Conservation (phyloP, 495 filamentous ascomycete species). For the Penicillium antarcticum region DNA sequence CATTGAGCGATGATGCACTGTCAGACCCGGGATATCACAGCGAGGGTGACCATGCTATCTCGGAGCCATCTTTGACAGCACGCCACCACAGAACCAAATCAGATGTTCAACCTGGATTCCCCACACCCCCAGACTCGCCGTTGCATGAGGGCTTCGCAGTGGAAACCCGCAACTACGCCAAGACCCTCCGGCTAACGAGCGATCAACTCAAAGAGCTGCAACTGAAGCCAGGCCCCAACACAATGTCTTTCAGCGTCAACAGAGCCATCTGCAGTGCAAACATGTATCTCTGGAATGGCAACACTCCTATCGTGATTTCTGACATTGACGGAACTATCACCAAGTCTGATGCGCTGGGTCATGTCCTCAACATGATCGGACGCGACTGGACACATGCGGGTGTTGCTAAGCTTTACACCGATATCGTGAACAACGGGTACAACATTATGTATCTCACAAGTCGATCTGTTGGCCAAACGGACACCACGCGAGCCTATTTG, state of each 20-base stretch:
- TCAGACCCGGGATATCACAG: conserved; percentile 96
- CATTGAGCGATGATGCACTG: conserved; percentile 71
- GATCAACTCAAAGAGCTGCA: conserved; percentile 88
- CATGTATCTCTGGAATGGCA: conserved; percentile 91
- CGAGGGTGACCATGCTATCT: conserved; percentile 57
- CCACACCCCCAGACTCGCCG: conserved; percentile 77
- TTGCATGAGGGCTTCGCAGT: conserved; percentile 49
- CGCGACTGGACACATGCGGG: conserved; percentile 97
- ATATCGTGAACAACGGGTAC: conserved; percentile 95
- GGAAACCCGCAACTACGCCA: conserved; percentile 86
- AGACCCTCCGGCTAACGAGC: conserved; percentile 93
- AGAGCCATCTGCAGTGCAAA: conserved; percentile 83
- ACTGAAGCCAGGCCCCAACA: conserved; percentile 79
- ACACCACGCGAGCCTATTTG: conserved; percentile 86
- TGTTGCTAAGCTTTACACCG: conserved; percentile 94
- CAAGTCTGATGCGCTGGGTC: conserved; percentile 96
- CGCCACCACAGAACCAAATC: conserved; percentile 60
- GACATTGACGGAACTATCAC: conserved; percentile 99
- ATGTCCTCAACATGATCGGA: conserved; percentile 96
- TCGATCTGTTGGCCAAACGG: conserved; percentile 88
- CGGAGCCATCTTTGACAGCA: conserved; percentile 28
- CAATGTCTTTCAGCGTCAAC: conserved; percentile 95
- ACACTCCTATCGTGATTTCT: conserved; percentile 91
- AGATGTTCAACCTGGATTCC: conserved; percentile 64
- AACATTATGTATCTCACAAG: conserved; percentile 98